phyloP scores from a whole-genome alignment of 805 yeast genomes.

The Candida suzukii region DNA sequence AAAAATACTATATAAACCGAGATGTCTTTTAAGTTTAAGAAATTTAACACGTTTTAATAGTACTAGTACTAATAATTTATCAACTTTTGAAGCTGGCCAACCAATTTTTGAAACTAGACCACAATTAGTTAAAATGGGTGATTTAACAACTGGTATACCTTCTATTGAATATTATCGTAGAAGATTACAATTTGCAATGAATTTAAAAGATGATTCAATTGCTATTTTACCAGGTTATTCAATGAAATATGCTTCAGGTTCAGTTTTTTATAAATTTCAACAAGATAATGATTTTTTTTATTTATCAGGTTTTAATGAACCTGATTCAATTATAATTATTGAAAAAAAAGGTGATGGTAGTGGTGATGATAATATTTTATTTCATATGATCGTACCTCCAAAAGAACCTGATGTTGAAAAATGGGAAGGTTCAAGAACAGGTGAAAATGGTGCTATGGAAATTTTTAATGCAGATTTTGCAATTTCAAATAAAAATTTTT shows the following conservation, averaged over 20 bases:
- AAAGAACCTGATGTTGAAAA: conserved; percentile 70
- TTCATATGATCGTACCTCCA: conserved; percentile 83
- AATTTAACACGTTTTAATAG: too few species aligned
- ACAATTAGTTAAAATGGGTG: conserved; percentile 63
- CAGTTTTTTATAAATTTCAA: conserved; percentile 87
- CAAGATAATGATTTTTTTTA: conserved; percentile 87
- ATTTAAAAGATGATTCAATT: conserved; percentile 55
- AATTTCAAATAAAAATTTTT: conserved; percentile 39
- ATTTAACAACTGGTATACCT: conserved; percentile 81
- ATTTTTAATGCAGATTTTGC: conserved; percentile 84
- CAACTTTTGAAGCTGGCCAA: conserved; percentile 55
- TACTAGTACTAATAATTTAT: too few species aligned
- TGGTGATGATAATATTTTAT: conserved; percentile 40
- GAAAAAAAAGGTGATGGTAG: conserved; percentile 48
- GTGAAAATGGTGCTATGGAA: conserved; percentile 73
- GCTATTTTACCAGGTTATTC: conserved; percentile 71
- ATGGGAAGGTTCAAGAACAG: conserved; percentile 95
- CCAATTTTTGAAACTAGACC: conserved; percentile 85
- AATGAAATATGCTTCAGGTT: conserved; percentile 76
- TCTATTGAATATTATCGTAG: conserved; percentile 78
- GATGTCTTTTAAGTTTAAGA: too few species aligned
- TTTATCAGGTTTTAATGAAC: conserved; percentile 89
- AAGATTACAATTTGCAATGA: conserved; percentile 48
- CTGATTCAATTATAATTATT: conserved; percentile 63
- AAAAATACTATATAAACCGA: too few species aligned